Percentiles rank a stretch among this genome's conserved stretches.
phyloP scores from a whole-genome alignment of 2,329 filamentous ascomycete genomes.

The Furcasterigmium furcatum region DNA sequence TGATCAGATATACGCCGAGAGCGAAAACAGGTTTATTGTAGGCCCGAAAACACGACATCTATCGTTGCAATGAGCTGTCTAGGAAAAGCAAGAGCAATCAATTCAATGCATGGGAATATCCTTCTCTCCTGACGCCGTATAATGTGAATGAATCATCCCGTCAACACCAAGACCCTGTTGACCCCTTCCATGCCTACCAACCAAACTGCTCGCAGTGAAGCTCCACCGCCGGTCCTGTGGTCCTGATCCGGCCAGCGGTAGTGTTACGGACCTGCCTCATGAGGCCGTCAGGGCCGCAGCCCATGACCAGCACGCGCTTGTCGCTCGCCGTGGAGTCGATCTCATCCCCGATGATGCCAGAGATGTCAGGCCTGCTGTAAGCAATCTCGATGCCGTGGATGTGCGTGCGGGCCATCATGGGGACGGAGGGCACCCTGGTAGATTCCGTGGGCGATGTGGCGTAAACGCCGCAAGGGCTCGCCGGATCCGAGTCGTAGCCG shows the following conservation, averaged over 20 bases:
- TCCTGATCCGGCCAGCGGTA: slow-evolving; percentile 32
- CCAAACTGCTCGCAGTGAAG: slow-evolving; percentile 46
- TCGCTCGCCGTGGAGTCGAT: slow-evolving; percentile 21
- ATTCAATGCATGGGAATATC: too few species aligned
- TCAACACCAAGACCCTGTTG: too few species aligned
- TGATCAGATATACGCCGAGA: too few species aligned
- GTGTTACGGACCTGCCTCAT: slow-evolving; percentile 39
- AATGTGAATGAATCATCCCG: too few species aligned
- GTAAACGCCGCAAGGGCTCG: slow-evolving; percentile 4
- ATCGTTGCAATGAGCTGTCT: too few species aligned
- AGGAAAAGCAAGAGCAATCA: too few species aligned
- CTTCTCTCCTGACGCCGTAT: too few species aligned
- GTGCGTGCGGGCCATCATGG: slow-evolving; percentile 2
- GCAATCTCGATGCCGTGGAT: slow-evolving; percentile 18
- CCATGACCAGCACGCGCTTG: slow-evolving; percentile 36
- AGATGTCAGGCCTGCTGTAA: slow-evolving; percentile 33
- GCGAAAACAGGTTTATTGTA: too few species aligned
- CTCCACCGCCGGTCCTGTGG: slow-evolving; percentile 39
- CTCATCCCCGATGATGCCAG: slow-evolving; percentile 25
- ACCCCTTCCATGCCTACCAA: too few species aligned
- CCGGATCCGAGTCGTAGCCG: slow-evolving; percentile 13
- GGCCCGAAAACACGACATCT: too few species aligned
- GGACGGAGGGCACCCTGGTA: neutral
- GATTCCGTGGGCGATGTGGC: neutral
- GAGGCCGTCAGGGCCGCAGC: slow-evolving; percentile 41